Evolutionary conservation across 2,329 filamentous ascomycete genomes (phyloP).

Genomic region (Paecilomyces niveus): DNA sequence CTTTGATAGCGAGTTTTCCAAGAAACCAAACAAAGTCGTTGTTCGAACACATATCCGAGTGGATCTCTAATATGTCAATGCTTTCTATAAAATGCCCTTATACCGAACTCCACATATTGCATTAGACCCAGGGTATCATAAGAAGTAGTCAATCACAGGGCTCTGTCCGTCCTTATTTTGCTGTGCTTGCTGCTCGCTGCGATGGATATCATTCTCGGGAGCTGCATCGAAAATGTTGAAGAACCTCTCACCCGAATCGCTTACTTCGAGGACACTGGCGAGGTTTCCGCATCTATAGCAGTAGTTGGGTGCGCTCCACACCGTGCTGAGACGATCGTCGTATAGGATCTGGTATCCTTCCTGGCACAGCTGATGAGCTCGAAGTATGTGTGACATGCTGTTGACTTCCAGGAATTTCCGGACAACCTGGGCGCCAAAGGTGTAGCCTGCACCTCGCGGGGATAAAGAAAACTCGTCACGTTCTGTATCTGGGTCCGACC

Average conservation of each 20-base stretch:
- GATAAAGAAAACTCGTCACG: slow-evolving; percentile 94
- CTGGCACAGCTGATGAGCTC: slow-evolving; percentile 97
- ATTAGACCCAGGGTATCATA: slow-evolving; percentile 43
- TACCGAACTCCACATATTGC: slow-evolving; percentile 20
- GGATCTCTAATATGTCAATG: slow-evolving; percentile 8
- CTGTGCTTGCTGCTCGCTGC: slow-evolving; percentile 68
- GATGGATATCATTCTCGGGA: slow-evolving; percentile 82
- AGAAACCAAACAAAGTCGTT: neutral
- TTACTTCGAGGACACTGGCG: slow-evolving; percentile 93
- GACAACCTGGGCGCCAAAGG: slow-evolving; percentile 94
- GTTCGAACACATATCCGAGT: slow-evolving; percentile 2
- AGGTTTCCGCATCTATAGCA: slow-evolving; percentile 95
- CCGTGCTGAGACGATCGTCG: slow-evolving; percentile 87
- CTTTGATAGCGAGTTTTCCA: neutral
- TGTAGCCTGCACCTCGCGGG: slow-evolving; percentile 90
- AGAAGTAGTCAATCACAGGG: slow-evolving; percentile 63
- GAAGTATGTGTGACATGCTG: slow-evolving; percentile 92
- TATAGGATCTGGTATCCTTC: slow-evolving; percentile 97
- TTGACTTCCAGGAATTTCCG: slow-evolving; percentile 98
- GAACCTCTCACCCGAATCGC: slow-evolving; percentile 82
- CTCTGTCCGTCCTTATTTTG: slow-evolving; percentile 63
- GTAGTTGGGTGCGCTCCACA: slow-evolving; percentile 97
- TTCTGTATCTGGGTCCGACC: slow-evolving; percentile 97
- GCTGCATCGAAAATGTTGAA: slow-evolving; percentile 98
- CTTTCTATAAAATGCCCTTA: slow-evolving; percentile 20